These are phyloP conservation scores for Chalara sp. DNA, from an alignment of 2,329 filamentous ascomycete species.

Conservation along the genomic window DNA sequence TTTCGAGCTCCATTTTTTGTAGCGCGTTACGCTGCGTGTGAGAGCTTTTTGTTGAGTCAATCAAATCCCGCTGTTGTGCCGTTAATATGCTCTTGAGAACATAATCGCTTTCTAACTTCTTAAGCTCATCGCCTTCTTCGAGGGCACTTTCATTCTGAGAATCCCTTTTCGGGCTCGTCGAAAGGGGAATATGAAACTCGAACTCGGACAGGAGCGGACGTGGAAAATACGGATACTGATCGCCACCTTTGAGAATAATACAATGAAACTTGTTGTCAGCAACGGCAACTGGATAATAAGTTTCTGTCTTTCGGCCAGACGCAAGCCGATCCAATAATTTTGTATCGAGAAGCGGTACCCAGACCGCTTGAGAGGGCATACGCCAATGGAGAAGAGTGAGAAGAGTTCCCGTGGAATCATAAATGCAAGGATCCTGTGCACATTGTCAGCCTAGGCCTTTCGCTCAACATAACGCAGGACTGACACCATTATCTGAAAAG, in stretches of 20 bases:
- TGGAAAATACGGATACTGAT: conserved; percentile 89
- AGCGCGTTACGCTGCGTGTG: conserved; percentile 61
- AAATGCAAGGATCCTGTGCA: conserved; percentile 81
- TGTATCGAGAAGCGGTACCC: conserved; percentile 91
- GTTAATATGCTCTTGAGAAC: conserved; percentile 67
- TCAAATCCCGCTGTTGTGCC: conserved; percentile 67
- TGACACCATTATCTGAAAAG: conserved; percentile 84
- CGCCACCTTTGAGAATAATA: conserved; percentile 95
- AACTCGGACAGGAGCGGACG: conserved; percentile 88
- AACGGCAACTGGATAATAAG: conserved; percentile 92
- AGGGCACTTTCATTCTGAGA: conserved; percentile 30
- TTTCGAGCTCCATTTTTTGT: conserved; percentile 67
- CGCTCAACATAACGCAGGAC: conserved; percentile 25
- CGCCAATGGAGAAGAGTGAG: conserved; percentile 90
- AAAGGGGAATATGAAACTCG: conserved; percentile 79
- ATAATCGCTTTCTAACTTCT: conserved; percentile 72
- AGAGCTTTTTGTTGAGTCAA: conserved; percentile 60
- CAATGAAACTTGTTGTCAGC: conserved; percentile 92
- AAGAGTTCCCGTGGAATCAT: conserved; percentile 85
- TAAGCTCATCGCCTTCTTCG: conserved; percentile 41
- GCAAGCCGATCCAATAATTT: conserved; percentile 74
- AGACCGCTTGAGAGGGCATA: conserved; percentile 73
- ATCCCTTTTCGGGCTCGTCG: conserved; percentile 41
- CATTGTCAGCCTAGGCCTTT: conserved; percentile 3
- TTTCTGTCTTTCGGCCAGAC: conserved; percentile 78